Percentiles rank a stretch among this genome's conserved stretches.
These are phyloP conservation scores for Cryphonectria nitschkei DNA, from an alignment of 2,329 filamentous ascomycete species.

Conservation along the genomic window DNA sequence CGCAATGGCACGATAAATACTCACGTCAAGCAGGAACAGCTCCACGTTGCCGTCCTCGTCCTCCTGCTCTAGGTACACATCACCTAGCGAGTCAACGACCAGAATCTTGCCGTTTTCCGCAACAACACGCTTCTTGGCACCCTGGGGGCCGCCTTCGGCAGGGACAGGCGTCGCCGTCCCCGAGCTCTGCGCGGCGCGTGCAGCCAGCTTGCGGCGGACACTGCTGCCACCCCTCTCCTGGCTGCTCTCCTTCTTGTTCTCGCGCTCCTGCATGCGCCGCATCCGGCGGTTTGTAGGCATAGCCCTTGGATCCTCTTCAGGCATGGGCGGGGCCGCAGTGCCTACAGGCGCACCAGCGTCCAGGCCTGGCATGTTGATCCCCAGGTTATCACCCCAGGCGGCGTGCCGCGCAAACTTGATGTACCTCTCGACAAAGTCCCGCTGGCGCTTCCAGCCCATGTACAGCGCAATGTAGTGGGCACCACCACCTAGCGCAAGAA, in stretches of 20 bases:
- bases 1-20: conserved; percentile 40
- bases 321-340: conserved; percentile 45
- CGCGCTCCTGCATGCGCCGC: conserved; percentile 86
- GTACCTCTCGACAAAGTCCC: conserved; percentile 89
- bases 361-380: conserved; percentile 64
- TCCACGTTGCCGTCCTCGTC: conserved; percentile 82
- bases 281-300: conserved; percentile 75
- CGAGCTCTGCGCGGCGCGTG: conserved; percentile 43
- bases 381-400: conserved; percentile 85
- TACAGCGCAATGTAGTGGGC: conserved; percentile 86
- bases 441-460: conserved; percentile 86
- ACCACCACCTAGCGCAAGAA: conserved; percentile 80
- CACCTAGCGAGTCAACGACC: conserved; percentile 87
- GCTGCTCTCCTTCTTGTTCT: conserved; percentile 70
- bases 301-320: conserved; percentile 53
- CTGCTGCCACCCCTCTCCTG: conserved; percentile 53
- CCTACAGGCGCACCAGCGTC: conserved; percentile 45
- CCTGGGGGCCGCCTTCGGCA: conserved; percentile 63
- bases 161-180: conserved; percentile 59
- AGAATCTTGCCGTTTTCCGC: conserved; percentile 95
- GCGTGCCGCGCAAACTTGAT: conserved; percentile 85
- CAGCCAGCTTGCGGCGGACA: conserved; percentile 40
- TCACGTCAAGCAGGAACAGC: conserved; percentile 86
- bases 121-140: conserved; percentile 82
- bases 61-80: conserved; percentile 93